A percentile compares a stretch with the other conserved stretches of the same genome.
phyloP scores from a whole-genome alignment of 2,329 filamentous ascomycete genomes.

The Colletotrichum lindemuthianum region DNA sequence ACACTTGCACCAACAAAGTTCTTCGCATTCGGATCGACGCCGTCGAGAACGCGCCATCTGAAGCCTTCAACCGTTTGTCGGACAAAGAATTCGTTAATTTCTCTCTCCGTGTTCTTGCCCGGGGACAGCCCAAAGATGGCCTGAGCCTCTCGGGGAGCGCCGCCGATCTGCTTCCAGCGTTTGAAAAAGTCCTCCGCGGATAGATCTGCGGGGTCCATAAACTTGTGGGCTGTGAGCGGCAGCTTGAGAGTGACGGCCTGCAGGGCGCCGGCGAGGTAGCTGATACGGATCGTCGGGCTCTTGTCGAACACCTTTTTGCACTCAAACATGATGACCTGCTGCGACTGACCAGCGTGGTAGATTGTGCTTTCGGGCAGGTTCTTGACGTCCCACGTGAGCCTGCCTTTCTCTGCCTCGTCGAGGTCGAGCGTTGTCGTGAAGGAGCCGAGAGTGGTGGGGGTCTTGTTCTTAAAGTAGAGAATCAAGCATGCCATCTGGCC shows the following conservation, averaged over 20 bases:
- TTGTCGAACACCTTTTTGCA: constrained; percentile 83
- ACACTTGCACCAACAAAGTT: constrained; percentile 95
- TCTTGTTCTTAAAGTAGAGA: constrained; percentile 96
- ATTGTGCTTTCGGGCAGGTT: constrained; percentile 87
- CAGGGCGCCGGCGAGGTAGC: constrained; percentile 91
- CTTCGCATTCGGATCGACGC: constrained; percentile 90
- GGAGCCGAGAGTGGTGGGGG: constrained; percentile 82
- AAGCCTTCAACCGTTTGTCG: constrained; percentile 82
- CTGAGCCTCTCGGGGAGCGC: constrained; percentile 86
- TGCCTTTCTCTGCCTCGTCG: constrained; percentile 70
- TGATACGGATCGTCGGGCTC: constrained; percentile 90
- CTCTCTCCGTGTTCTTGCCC: constrained; percentile 65
- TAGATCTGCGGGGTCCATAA: constrained; percentile 92
- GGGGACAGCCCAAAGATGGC: constrained; percentile 78
- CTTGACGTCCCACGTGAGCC: constrained; percentile 87
- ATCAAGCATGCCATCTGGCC: constrained; percentile 96
- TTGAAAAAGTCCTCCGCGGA: constrained; percentile 97
- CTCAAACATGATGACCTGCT: constrained; percentile 96
- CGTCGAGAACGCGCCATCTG: constrained; percentile 85
- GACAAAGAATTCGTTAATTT: constrained; percentile 77
- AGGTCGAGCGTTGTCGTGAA: constrained; percentile 96
- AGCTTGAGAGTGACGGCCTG: constrained; percentile 93
- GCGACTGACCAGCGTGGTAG: constrained; percentile 77
- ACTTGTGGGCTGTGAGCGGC: constrained; percentile 90
- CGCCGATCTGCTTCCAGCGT: constrained; percentile 98